Evolutionary conservation across 192 early-diverging fungal species (phyloP).

Genomic region (Entophlyctis luteolus): DNA sequence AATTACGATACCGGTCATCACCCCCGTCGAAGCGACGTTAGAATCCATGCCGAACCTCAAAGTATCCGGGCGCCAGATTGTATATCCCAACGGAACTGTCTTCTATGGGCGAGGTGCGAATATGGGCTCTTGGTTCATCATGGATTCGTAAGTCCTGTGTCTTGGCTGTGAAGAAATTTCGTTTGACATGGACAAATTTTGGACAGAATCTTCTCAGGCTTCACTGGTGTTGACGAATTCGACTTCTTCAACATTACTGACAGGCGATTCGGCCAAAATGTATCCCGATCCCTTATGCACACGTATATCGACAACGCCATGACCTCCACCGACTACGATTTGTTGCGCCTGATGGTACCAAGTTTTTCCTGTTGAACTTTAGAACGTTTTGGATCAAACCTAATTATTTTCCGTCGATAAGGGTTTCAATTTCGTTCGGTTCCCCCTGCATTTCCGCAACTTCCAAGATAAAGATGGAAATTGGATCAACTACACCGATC

Average conservation of each 20-base stretch:
- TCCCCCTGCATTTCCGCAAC: conserved; percentile 9
- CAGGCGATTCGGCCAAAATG: not conserved
- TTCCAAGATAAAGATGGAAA: not conserved
- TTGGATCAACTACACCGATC: not conserved
- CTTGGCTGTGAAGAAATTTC: not conserved
- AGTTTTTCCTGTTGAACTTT: too few species aligned
- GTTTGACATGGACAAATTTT: too few species aligned
- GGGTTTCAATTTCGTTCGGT: conserved; percentile 4
- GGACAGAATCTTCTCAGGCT: not conserved
- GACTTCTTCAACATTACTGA: not conserved
- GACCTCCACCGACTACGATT: not conserved
- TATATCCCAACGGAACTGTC: not conserved
- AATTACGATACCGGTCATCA: not conserved
- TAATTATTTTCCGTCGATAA: too few species aligned
- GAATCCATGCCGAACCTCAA: not conserved
- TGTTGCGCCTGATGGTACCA: not conserved
- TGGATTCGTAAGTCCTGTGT: not conserved
- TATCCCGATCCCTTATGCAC: not conserved
- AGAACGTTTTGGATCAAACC: too few species aligned
- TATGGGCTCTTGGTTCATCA: conserved; percentile 1
- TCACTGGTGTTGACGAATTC: not conserved
- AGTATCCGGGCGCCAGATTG: not conserved
- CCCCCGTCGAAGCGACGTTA: not conserved
- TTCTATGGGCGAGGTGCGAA: not conserved
- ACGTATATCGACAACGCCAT: not conserved